These are phyloP conservation scores for Phyllostachys edulis DNA, from an alignment of 176 grass and related monocot genomes.

Conservation along the genomic window DNA sequence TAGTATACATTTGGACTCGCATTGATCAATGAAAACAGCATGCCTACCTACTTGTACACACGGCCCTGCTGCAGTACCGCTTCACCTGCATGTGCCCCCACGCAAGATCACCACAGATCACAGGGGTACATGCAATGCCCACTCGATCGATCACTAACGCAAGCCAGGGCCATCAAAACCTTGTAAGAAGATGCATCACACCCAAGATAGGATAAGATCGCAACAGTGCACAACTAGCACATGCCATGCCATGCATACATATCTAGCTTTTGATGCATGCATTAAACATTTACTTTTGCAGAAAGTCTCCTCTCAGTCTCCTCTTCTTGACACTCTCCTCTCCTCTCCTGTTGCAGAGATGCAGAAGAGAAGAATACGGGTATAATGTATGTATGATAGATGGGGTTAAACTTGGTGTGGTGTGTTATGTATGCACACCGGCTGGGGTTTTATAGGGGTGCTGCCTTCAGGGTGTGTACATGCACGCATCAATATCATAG, in stretches of 20 bases:
- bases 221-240: neutral
- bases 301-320: neutral
- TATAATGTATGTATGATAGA: neutral
- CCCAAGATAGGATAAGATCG: slow-evolving; percentile 12
- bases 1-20: too few species aligned
- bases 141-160: slow-evolving; percentile 3
- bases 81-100: slow-evolving; percentile 9
- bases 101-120: neutral
- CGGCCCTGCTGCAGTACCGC: too few species aligned
- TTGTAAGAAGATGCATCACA: neutral
- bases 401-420: slow-evolving; percentile 25
- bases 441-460: slow-evolving; percentile 32
- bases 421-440: neutral
- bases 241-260: too few species aligned
- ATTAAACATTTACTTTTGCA: slow-evolving; percentile 2
- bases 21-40: too few species aligned
- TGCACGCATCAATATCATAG: neutral
- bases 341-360: neutral
- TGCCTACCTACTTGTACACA: too few species aligned
- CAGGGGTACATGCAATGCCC: neutral
- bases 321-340: too few species aligned
- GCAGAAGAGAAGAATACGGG: neutral
- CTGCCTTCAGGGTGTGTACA: neutral
- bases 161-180: neutral
- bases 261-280: neutral